Percentiles rank a stretch among this genome's conserved stretches.
Evolutionary conservation across 495 filamentous ascomycete genomes (phyloP).

Genomic region (Saxophila tyrrhenica): DNA sequence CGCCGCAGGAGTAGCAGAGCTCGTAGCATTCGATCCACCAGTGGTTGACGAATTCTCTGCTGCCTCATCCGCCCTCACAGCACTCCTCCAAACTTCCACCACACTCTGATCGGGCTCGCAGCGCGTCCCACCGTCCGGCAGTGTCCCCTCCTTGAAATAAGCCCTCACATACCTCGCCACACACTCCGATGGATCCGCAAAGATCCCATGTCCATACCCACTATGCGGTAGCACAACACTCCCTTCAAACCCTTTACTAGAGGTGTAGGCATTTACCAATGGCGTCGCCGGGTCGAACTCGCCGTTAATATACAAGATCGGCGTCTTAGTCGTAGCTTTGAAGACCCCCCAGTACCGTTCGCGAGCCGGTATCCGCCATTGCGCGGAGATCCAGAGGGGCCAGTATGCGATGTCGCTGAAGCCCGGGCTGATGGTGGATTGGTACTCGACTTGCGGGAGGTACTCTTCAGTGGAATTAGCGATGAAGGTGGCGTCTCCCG

Average conservation of each 20-base stretch:
- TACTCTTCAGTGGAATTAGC: background rate
- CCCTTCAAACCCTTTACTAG: slow-evolving; percentile 24
- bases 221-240: background rate
- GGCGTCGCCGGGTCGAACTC: slow-evolving; percentile 36
- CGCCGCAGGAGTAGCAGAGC: no score
- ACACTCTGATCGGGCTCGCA: slow-evolving; percentile 26
- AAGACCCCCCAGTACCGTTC: slow-evolving; percentile 35
- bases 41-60: no score
- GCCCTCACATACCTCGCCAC: slow-evolving; percentile 32
- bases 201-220: slow-evolving; percentile 31
- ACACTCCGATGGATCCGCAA: slow-evolving; percentile 40
- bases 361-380: slow-evolving; percentile 36
- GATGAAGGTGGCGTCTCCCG: background rate
- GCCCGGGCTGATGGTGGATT: slow-evolving; percentile 33
- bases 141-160: slow-evolving; percentile 39
- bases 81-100: no score
- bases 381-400: slow-evolving; percentile 28
- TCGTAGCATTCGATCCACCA: no score
- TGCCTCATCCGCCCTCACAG: no score
- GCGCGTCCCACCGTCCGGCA: slow-evolving; percentile 34
- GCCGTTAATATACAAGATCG: slow-evolving; percentile 36
- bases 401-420: slow-evolving; percentile 25
- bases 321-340: slow-evolving; percentile 30
- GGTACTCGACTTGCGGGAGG: slow-evolving; percentile 36
- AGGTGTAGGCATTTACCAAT: slow-evolving; percentile 37